Base-by-base conservation (phyloP, 371 early-diverging fungal genomes). In the Zancudomyces culisetae region DNA sequence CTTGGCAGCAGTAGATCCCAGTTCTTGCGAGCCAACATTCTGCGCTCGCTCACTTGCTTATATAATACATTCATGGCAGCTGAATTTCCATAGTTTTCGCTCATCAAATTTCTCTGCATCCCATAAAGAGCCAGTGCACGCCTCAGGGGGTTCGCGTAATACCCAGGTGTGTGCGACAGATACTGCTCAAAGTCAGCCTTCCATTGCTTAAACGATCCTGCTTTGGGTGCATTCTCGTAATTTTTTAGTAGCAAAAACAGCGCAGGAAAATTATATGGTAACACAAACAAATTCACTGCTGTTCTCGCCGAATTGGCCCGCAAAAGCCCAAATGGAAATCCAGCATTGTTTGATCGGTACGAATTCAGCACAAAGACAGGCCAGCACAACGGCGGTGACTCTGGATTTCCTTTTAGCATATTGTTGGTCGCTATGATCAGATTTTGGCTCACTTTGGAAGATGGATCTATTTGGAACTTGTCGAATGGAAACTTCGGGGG, bases 271-370 rank as follows among this genome's bases (percentile, higher is more conserved):
- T 81, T 80, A 59, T 81, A 81, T 0, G 83, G 80, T 42, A 80
- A 61, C 1, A 80, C 62, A 26, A 77, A 81, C 55, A 83, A 51
- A 20, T 77, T 77, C 29, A 83, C 83, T 2, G 72, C 71, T 1
- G 69, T 74, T 43, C 72, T 69, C 24, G 70, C 62, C 0, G 70
- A 63, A 56, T 74, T 77, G 27, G 75, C 72, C 50, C 77, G 75
- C 23, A 83, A 55, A 24, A 77, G 76, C 2, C 82, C 83, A 55
- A 81, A 82, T 1, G 81, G 77, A 39, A 70, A 70, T n/a, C 81
- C 81, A 24, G 64, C 54, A 56, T 59, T 66, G 42, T 63, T 65
- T 19, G 67, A 62, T n/a, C 59, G 59, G 54, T 71, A 69, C 42
- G 79, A 76, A 49, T 72, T 73, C 40, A 69, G 63, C 23, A 78